Percentiles rank a stretch among this genome's conserved stretches.
Evolutionary conservation across 441 rosid genomes (phyloP).

Genomic region (Capsella rubella): DNA sequence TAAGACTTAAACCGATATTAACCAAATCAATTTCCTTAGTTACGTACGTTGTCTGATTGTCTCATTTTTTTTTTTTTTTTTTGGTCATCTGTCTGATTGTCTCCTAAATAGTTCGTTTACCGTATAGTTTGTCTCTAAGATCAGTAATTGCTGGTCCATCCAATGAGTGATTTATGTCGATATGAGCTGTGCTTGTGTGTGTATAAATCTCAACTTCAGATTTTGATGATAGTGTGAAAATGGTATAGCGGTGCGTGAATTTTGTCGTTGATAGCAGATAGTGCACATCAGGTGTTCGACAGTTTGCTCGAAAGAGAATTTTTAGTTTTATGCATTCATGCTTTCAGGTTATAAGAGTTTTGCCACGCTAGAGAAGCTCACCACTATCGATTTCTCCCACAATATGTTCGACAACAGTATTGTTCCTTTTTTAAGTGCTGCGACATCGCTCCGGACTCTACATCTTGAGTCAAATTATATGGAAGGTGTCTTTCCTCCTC

Average conservation of each 20-base stretch:
- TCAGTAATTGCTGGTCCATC: background rate
- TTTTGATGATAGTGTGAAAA: background rate
- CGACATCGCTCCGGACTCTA: slow-evolving; percentile 11
- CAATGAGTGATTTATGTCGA: too few species aligned
- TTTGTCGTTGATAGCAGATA: too few species aligned
- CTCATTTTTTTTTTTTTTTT: too few species aligned
- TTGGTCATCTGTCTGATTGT: too few species aligned
- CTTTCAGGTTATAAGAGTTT: slow-evolving; percentile 29
- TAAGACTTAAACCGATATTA: slow-evolving; percentile 5
- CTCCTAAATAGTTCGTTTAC: background rate
- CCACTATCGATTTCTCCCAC: slow-evolving; percentile 3
- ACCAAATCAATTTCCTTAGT: slow-evolving; percentile 4
- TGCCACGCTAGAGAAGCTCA: slow-evolving; percentile 10
- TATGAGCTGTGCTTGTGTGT: background rate
- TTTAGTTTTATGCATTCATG: background rate
- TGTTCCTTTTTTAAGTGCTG: slow-evolving; percentile 22
- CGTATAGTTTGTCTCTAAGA: background rate
- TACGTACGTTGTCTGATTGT: too few species aligned
- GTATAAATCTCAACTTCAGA: background rate
- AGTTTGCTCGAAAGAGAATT: slow-evolving; percentile 14
- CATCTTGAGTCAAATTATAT: slow-evolving; percentile 16
- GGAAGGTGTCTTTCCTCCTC: slow-evolving; percentile 37
- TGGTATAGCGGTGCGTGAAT: too few species aligned
- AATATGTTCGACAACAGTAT: slow-evolving; percentile 29
- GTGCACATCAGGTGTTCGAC: slow-evolving; percentile 36